Conservation (phyloP, 441 rosid genomes). For the Eutrema salsugineum region DNA sequence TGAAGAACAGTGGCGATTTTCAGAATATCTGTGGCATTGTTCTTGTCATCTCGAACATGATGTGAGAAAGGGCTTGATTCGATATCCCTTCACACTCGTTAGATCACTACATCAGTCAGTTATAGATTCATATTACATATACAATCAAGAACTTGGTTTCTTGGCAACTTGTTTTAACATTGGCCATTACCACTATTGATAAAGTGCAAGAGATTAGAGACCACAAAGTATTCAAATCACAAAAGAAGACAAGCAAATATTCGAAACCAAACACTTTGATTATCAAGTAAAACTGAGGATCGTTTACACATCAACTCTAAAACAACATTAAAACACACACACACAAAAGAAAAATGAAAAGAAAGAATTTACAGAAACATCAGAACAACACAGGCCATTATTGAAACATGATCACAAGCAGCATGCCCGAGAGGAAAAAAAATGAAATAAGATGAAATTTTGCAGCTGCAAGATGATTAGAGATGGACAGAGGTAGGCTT, state of each 20-base stretch:
- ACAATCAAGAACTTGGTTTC: neutral
- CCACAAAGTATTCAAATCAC: neutral
- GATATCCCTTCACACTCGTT: neutral
- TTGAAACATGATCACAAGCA: neutral
- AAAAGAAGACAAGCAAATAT: neutral
- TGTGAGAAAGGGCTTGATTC: conserved; percentile 7
- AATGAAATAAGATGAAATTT: neutral
- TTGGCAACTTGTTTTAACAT: neutral
- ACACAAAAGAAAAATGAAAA: neutral
- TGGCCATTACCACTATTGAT: neutral
- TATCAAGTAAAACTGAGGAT: neutral
- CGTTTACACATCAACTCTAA: neutral
- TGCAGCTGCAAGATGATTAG: conserved; percentile 1
- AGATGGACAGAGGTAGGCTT: conserved; percentile 43
- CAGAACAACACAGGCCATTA: neutral
- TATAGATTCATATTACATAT: neutral
- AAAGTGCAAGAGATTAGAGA: neutral
- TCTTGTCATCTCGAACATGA: conserved; percentile 30
- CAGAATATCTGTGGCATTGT: conserved; percentile 28
- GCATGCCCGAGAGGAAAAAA: neutral
- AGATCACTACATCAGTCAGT: neutral
- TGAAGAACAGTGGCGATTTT: conserved; percentile 10
- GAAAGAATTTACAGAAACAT: neutral
- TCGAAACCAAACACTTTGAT: neutral
- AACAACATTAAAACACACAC: neutral